Conservation (phyloP, 2,329 filamentous ascomycete species). For the Dendrostoma leiphaemia region DNA sequence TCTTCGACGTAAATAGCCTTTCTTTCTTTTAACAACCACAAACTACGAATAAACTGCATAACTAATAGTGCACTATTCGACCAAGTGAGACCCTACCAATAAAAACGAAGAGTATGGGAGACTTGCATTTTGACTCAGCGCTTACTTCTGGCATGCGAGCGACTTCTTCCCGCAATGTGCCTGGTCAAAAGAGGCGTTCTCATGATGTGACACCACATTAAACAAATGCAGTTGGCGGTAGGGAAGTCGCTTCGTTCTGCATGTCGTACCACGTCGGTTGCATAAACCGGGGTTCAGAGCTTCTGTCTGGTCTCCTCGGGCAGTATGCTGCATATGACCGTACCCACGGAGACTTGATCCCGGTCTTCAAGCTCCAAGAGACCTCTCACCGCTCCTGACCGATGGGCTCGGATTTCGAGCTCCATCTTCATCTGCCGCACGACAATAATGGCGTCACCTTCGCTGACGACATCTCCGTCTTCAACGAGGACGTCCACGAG, state of each 20-base stretch:
- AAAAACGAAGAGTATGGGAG: too few relatives aligned
- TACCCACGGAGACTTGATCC: constrained; percentile 55
- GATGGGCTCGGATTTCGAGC: constrained; percentile 54
- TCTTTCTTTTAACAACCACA: too few relatives aligned
- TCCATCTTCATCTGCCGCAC: constrained; percentile 71
- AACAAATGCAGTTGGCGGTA: neutral
- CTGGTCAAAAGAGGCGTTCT: too few relatives aligned
- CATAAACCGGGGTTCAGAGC: constrained; percentile 1
- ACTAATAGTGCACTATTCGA: too few relatives aligned
- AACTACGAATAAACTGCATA: too few relatives aligned
- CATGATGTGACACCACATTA: neutral
- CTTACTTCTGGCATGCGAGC: too few relatives aligned
- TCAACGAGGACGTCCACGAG: constrained; percentile 58
- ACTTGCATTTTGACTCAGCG: too few relatives aligned
- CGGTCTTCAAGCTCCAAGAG: constrained; percentile 51
- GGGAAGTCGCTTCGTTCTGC: neutral
- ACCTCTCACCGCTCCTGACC: constrained; percentile 48
- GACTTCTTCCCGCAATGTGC: too few relatives aligned
- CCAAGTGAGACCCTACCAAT: too few relatives aligned
- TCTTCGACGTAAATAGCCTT: too few relatives aligned
- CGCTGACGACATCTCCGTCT: constrained; percentile 44
- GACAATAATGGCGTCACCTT: constrained; percentile 54
- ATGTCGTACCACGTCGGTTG: neutral
- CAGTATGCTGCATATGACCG: constrained; percentile 34
- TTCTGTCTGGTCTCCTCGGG: constrained; percentile 4